Base-by-base conservation (phyloP, 75 land plant genomes). In the Pinus taeda region DNA sequence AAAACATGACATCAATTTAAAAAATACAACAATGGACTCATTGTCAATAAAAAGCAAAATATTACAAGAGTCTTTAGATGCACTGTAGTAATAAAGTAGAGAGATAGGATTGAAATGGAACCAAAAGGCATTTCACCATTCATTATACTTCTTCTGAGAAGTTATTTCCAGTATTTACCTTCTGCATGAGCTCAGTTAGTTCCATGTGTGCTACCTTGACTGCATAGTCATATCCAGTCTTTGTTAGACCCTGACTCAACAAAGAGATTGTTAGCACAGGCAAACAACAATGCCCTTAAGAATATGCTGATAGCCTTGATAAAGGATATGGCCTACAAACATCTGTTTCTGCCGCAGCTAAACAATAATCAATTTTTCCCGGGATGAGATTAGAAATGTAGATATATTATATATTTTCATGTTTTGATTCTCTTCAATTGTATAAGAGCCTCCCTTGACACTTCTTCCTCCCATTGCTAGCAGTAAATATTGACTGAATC, bases 191-290 rank as follows among this genome's bases (percentile, higher is more conserved):
- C 74, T 97, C 99, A 67, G 99, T 98, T 81, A 97, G 93, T 78
- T 97, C 99, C 70, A 97, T 98, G 86, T 97, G 99, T 56, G 99
- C 99, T 74, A 93, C 85, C 79, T 97, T 97, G 14, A 92, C 95
- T 76, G 90, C 95, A 89, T 97, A 97, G 76, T 95, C 95, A 79
- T 92, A 95, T 79, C 98, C 99, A 37, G 93, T 88, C 76, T 94
- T 97, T 71, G 99, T 94, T 76, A 94, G 76, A 74, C 98, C 99
- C 99, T 97, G 81, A 59, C 30, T 76, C 36, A 55, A 57, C 6
- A 58, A 53, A 65, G 55, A 56, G 33, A 39, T 67, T 36, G 56
- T 72, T 22, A 24, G 67, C 61, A 18, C 13, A 53, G 53, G 37
- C 39, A 9, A 69, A 20, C 37, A 39, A 36, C 9, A 17, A 8